A percentile compares a stretch with the other conserved stretches of the same genome.
Evolutionary conservation across 306 rosid genomes (phyloP).

Genomic region (Glycine soja): DNA sequence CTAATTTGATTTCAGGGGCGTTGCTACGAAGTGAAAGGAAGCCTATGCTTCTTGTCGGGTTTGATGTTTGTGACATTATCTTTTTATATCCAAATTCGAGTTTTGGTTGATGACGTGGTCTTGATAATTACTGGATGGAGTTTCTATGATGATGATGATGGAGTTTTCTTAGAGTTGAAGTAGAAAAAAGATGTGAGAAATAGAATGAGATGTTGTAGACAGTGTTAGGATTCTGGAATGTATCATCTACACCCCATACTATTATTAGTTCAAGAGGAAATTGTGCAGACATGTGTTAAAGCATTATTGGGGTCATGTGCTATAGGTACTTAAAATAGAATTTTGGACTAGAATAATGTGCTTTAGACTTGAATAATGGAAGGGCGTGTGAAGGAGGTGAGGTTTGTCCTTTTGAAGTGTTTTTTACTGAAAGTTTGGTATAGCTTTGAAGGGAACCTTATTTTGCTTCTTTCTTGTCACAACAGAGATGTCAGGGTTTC

Average conservation of each 20-base stretch:
- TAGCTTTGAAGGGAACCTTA: slow-evolving; percentile 52
- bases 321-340: neutral
- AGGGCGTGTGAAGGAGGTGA: slow-evolving; percentile 14
- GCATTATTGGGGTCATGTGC: slow-evolving; percentile 25
- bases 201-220: neutral
- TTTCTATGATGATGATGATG: slow-evolving; percentile 18
- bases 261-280: neutral
- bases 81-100: neutral
- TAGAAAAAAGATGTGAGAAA: slow-evolving; percentile 29
- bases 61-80: neutral
- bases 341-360: slow-evolving; percentile 34
- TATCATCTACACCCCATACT: neutral
- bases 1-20: no score
- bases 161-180: slow-evolving; percentile 25
- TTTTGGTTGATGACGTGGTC: neutral
- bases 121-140: slow-evolving; percentile 31
- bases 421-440: slow-evolving; percentile 37
- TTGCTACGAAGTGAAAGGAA: slow-evolving; percentile 2
- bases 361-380: slow-evolving; percentile 19
- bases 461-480: slow-evolving; percentile 30
- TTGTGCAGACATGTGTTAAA: slow-evolving; percentile 20
- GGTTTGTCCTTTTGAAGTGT: slow-evolving; percentile 43
- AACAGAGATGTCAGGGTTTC: slow-evolving; percentile 29
- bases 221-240: slow-evolving; percentile 23
- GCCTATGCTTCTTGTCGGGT: neutral